Evolutionary conservation across 371 early-diverging fungal genomes (phyloP), one percentile per base, ranked within the genome.

Genomic region (Circinella umbellata): DNA sequence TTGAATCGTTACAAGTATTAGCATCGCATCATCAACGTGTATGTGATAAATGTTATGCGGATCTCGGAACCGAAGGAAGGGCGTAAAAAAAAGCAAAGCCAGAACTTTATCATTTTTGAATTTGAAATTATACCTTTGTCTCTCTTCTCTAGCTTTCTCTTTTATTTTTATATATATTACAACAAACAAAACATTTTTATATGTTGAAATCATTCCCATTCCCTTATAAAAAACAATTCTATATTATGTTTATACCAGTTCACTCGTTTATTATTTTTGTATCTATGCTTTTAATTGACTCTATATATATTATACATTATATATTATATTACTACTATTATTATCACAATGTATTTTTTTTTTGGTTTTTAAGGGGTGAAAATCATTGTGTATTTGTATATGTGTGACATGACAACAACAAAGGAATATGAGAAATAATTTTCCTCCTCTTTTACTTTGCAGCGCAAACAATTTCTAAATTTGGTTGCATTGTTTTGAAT

Each of bases 11-110:
- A 57, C 67, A 85, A 68, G 49, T 74, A 3, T 54, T 80, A 9
- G 71, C 74, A 11, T 73, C 86, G 1, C 87, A 87, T 47, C 84
- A 85, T 68, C 86, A 87, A 39, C 80, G 89, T 46, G 86, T 89
- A 11, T 89, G 89, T 59, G 88, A 89, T 67, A 82, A 80, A 39
- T 89, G 89, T 64, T 85, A 77, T 70, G 69, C 76, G 17, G 76
- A 73, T 4, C 67, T 78, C 9, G 77, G 76, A 34, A 68, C 69
- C 54, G 57, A 57, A 48, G 48, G 65, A 14, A 70, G 66, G 35
- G 53, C 71, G 36, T 71, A 69, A 73, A 64, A 42, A n/a, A 27
- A 27, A 27, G 27, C 27, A 27, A 27, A 27, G 27, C 27, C 27
- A 27, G 27, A 27, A 42, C 42, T 42, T 42, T n/a, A 51, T 51